Conservation (phyloP, 306 rosid genomes). For the Elaeagnus macrophylla region DNA sequence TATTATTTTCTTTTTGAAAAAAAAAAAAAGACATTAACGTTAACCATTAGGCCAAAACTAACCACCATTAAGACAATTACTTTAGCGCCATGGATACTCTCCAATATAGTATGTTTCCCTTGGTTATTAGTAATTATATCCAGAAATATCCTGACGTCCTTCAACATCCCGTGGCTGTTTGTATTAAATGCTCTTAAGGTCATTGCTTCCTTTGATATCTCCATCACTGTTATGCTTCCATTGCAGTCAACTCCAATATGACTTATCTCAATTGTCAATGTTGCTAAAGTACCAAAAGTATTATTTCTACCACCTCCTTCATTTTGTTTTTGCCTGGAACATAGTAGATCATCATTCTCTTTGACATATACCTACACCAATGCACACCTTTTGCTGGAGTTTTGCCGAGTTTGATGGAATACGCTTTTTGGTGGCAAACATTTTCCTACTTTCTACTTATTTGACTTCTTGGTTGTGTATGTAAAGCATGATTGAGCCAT, state of each 20-base stretch:
- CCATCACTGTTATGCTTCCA: not conserved
- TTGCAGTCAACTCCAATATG: not conserved
- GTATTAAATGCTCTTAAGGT: not conserved
- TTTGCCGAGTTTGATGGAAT: not conserved
- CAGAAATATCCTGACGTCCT: not conserved
- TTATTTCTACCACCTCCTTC: too few species aligned
- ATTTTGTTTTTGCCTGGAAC: not conserved
- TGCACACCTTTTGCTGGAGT: not conserved
- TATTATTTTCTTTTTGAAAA: not conserved
- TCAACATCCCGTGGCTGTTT: not conserved
- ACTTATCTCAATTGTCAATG: too few species aligned
- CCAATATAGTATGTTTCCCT: too few species aligned
- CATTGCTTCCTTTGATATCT: not conserved
- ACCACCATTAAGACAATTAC: not conserved
- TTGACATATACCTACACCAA: not conserved
- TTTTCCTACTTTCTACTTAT: not conserved
- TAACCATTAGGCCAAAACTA: not conserved
- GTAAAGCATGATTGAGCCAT: slow-evolving; percentile 6
- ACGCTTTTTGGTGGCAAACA: not conserved
- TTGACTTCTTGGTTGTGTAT: slow-evolving; percentile 1
- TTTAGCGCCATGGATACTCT: not conserved
- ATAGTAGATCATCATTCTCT: not conserved
- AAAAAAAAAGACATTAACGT: not conserved
- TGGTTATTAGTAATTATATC: too few species aligned
- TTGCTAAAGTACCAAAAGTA: too few species aligned